Evolutionary conservation across 208 protist species (phyloP).

Genomic region (Leishmania major): DNA sequence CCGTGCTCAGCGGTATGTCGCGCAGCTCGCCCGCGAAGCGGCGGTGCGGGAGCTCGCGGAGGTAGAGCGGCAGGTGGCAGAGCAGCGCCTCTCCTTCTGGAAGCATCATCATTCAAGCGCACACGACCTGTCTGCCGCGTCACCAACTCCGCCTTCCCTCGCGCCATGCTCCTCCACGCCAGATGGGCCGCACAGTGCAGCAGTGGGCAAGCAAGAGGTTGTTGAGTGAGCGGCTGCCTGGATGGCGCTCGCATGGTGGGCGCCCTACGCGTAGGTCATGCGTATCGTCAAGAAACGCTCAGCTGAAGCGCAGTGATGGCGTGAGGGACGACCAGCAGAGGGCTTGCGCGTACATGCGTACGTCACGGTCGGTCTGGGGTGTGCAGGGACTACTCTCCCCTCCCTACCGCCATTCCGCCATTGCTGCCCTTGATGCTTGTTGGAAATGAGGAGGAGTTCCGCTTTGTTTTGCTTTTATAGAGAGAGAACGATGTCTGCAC

Average conservation of each 20-base stretch:
- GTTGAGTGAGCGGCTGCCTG: not conserved
- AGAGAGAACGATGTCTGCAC: too few species aligned
- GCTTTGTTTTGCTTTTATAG: too few species aligned
- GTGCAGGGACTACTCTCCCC: not conserved
- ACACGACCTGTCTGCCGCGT: not conserved
- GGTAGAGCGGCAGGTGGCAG: slow-evolving; percentile 35
- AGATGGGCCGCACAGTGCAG: not conserved
- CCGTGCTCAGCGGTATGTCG: slow-evolving; percentile 19
- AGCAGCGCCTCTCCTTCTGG: slow-evolving; percentile 36
- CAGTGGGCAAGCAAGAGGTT: not conserved
- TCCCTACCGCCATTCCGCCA: not conserved
- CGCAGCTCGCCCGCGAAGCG: slow-evolving; percentile 47
- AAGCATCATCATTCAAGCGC: slow-evolving; percentile 2
- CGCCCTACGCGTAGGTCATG: not conserved
- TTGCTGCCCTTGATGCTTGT: too few species aligned
- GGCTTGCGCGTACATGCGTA: not conserved
- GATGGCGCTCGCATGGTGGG: not conserved
- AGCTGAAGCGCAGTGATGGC: not conserved
- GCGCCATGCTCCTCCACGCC: slow-evolving; percentile 2
- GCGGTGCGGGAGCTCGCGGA: slow-evolving; percentile 54
- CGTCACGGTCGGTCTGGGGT: not conserved
- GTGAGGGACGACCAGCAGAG: not conserved
- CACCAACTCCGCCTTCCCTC: not conserved
- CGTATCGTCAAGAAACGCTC: not conserved
- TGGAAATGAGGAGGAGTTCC: too few species aligned